Conservation (phyloP, 352 stramenopile species). For the Pythium chondricola region DNA sequence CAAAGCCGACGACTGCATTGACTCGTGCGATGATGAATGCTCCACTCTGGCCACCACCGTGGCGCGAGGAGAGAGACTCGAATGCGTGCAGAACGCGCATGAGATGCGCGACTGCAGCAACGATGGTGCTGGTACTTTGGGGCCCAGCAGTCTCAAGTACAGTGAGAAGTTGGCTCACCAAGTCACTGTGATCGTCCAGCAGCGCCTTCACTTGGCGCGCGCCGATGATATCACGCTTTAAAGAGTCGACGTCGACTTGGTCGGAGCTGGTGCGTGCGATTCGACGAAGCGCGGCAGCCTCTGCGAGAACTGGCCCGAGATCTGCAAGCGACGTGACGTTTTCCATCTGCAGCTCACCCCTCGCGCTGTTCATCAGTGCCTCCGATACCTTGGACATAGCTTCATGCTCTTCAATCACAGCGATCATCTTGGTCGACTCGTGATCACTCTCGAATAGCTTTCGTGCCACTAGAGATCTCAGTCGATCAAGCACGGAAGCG, state of each 20-base stretch:
- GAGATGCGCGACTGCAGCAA: constrained; percentile 10
- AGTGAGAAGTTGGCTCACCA: no score
- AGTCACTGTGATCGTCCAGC: no score
- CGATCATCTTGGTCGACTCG: no score
- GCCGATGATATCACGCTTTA: no score
- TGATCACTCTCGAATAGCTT: no score
- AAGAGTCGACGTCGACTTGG: no score
- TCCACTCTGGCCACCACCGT: not conserved
- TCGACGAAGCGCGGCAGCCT: constrained; percentile 2
- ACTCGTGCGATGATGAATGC: constrained; percentile 8
- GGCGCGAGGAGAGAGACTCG: constrained; percentile 6
- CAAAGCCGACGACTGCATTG: constrained; percentile 33
- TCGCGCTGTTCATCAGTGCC: not conserved
- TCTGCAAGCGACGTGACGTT: not conserved
- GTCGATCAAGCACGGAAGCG: no score
- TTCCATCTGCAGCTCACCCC: not conserved
- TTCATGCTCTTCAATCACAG: not conserved
- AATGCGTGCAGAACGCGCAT: constrained; percentile 13
- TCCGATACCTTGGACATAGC: not conserved
- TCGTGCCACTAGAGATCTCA: no score
- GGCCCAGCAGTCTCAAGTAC: not conserved
- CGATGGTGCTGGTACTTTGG: constrained; percentile 4
- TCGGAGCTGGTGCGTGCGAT: not conserved
- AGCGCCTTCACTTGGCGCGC: no score
- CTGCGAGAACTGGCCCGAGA: constrained; percentile 1